phyloP scores from a whole-genome alignment of 2,329 filamentous ascomycete genomes.

The Talaromyces sp. region DNA sequence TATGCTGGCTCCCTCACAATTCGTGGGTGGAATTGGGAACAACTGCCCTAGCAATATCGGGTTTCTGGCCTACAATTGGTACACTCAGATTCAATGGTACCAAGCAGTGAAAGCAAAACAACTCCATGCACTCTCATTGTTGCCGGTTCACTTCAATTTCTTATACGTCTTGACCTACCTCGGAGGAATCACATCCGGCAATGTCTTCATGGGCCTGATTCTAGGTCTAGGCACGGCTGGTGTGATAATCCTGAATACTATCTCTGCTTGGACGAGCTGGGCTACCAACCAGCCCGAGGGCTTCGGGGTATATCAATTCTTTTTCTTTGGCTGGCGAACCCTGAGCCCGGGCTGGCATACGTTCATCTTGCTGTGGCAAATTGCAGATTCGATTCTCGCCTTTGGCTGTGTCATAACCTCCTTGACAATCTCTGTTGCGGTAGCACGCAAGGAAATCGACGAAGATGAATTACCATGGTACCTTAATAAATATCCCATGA shows the following conservation, averaged over 20 bases:
- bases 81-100: constrained; percentile 1
- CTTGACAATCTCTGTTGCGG: not conserved
- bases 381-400: not conserved
- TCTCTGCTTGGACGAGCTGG: not conserved
- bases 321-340: not conserved
- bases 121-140: not conserved
- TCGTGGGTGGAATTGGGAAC: not conserved
- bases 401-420: not conserved
- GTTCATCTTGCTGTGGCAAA: not conserved
- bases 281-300: not conserved
- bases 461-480: not conserved
- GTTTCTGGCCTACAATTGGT: constrained; percentile 3
- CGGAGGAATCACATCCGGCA: not conserved
- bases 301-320: constrained; percentile 1
- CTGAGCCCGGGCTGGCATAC: not conserved
- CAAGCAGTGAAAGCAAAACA: not conserved
- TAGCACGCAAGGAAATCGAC: not conserved
- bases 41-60: not conserved
- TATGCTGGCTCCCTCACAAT: not conserved
- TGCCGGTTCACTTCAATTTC: not conserved
- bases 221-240: not conserved
- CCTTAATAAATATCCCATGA: not conserved
- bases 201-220: not conserved
- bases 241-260: not conserved
- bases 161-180: not conserved